Evolutionary conservation across 805 yeast species (phyloP).

Genomic region (Isabelozyma rhagii): DNA sequence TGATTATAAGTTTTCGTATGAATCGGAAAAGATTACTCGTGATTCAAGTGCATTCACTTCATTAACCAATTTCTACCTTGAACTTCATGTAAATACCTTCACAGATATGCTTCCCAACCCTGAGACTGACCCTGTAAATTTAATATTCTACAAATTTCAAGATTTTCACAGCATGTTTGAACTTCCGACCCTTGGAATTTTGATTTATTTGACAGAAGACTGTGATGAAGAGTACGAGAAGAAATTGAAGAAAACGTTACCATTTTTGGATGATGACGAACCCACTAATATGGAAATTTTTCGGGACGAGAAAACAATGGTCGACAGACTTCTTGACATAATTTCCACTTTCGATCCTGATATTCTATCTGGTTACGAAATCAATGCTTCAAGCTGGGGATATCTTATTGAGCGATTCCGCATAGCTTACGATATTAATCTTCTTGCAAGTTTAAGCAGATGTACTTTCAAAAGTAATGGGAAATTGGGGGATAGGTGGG

Average conservation of each 20-base stretch:
- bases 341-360: conserved; percentile 80
- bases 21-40: conserved; percentile 26
- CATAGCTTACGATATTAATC: conserved; percentile 44
- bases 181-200: conserved; percentile 11
- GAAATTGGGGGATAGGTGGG: conserved; percentile 71
- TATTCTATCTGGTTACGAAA: conserved; percentile 80
- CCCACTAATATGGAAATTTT: conserved; percentile 22
- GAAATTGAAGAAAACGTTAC: not conserved
- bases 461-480: conserved; percentile 47
- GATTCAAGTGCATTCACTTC: conserved; percentile 41
- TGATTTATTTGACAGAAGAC: conserved; percentile 4
- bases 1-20: conserved; percentile 38
- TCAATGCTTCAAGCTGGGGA: conserved; percentile 85
- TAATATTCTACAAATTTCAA: conserved; percentile 64
- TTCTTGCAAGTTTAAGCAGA: conserved; percentile 61
- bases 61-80: conserved; percentile 61
- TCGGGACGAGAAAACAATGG: conserved; percentile 55
- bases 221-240: not conserved
- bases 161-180: conserved; percentile 21
- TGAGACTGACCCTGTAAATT: conserved; percentile 48
- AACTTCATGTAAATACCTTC: conserved; percentile 59
- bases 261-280: conserved; percentile 1
- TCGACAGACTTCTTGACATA: conserved; percentile 51
- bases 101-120: conserved; percentile 60
- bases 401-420: conserved; percentile 68